Evolutionary conservation across 192 early-diverging fungal genomes (phyloP).

Genomic region (Spizellomyces punctatus): DNA sequence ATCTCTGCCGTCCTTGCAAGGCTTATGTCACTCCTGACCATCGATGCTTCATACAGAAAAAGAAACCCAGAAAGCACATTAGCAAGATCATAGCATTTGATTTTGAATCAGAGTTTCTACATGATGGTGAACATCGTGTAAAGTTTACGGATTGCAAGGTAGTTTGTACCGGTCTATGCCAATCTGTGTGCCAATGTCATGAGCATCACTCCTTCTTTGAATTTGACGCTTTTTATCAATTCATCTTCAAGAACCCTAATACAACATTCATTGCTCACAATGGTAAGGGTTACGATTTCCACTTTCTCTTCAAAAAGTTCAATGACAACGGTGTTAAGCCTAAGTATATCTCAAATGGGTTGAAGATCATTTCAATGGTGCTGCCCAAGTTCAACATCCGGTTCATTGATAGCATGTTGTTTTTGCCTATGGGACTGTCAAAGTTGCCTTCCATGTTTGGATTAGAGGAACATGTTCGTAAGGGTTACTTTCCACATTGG

Average conservation of each 20-base stretch:
- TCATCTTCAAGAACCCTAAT: background rate
- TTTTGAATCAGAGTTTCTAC: no score
- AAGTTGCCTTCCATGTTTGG: background rate
- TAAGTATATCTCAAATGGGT: background rate
- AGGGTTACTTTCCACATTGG: no score
- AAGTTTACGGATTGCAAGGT: conserved; percentile 2
- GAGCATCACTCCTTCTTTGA: background rate
- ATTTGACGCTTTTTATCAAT: background rate
- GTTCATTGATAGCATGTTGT: background rate
- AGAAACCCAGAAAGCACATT: no score
- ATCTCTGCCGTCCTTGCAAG: no score
- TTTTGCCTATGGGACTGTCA: background rate
- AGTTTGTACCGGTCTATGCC: background rate
- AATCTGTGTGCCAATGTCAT: background rate
- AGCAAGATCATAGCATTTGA: no score
- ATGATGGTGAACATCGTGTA: no score
- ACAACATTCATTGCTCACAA: conserved; percentile 1
- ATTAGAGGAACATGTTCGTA: no score
- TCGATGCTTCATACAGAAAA: no score
- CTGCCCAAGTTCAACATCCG: background rate
- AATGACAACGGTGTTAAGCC: background rate
- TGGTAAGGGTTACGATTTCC: conserved; percentile 1
- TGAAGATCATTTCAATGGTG: conserved; percentile 1
- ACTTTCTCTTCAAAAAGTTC: conserved; percentile 2
- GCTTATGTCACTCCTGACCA: no score